Evolutionary conservation across 129 eudicot species (phyloP), one percentile per base, ranked within the genome.

Genomic region (Lonicera japonica): DNA sequence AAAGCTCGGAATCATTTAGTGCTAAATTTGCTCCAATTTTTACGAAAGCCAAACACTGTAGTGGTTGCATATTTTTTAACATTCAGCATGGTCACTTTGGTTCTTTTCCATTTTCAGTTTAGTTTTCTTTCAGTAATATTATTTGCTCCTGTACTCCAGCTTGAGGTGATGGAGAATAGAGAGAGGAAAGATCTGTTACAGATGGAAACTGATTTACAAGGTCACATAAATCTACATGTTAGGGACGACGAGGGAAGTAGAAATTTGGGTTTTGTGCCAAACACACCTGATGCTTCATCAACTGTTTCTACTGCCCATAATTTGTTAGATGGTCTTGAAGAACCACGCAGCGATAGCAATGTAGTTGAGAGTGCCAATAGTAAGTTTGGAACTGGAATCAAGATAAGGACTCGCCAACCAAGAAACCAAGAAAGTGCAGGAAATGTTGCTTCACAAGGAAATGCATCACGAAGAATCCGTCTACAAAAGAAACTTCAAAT

Each of bases 381-480:
- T 10, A 1, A 9, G 39, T 18, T 68, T 56, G 71, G 60, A 22
- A 71, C 79, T 50, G 81, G 80, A 65, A 79, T 83, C 53, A 65
- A 60, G 48, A 18, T 72, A 41, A 75, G 80, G 77, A 0, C 67
- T 20, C 84, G 75, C 21, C 72, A 25, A 11, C 19, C 10, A 41
- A 22, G 11, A 9, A 81, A 54, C 40, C 69, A 54, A 60, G 17
- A 54, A 5, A 25, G 24, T 29, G 25, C 46, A 0, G 55, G 39
- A 18, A 66, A 64, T 24, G 4, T 45, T n/a, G 63, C 20, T 10
- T 23, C 18, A 56, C 95, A 87, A 55, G 98, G 98, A 76, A 79
- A 70, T 55, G 95, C 96, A 43, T 55, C 69, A 0, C 82, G 80
- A 80, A 84, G 98, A 75, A 82, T 87, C 20, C 90, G 90, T 20